Evolutionary conservation across 805 yeast species (phyloP).

Genomic region (Schwanniomyces yamadae): DNA sequence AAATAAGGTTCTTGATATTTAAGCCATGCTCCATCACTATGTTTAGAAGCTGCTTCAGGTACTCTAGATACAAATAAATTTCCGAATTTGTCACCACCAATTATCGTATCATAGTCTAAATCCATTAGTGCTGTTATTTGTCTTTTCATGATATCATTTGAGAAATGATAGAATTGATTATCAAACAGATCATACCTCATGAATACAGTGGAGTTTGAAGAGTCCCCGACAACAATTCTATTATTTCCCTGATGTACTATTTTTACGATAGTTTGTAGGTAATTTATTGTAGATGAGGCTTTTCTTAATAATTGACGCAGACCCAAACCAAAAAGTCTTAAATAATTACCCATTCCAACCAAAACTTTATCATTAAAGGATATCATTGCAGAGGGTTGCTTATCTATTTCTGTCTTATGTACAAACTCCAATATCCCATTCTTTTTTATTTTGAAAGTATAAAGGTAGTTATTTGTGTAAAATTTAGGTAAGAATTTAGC

Average conservation of each 20-base stretch:
- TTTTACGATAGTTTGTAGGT: slow-evolving; percentile 50
- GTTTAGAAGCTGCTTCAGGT: slow-evolving; percentile 46
- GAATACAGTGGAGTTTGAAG: slow-evolving; percentile 61
- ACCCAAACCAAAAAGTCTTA: slow-evolving; percentile 74
- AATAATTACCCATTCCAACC: slow-evolving; percentile 51
- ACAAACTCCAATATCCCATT: slow-evolving; percentile 45
- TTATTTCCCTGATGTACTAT: slow-evolving; percentile 50
- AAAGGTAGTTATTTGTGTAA: slow-evolving; percentile 26
- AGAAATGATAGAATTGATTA: slow-evolving; percentile 59
- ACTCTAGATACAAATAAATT: slow-evolving; percentile 68
- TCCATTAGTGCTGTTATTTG: slow-evolving; percentile 59
- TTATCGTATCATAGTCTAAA: slow-evolving; percentile 72
- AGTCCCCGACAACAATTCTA: slow-evolving; percentile 70
- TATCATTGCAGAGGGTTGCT: slow-evolving; percentile 46
- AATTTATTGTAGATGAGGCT: slow-evolving; percentile 47
- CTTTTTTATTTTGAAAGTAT: slow-evolving; percentile 35
- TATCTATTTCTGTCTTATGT: slow-evolving; percentile 61
- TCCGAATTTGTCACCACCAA: slow-evolving; percentile 89
- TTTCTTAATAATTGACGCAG: slow-evolving; percentile 74
- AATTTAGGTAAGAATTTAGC: slow-evolving; percentile 28
- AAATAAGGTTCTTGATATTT: slow-evolving; percentile 32
- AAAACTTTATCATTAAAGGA: slow-evolving; percentile 58
- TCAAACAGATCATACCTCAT: slow-evolving; percentile 48
- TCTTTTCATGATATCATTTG: slow-evolving; percentile 67
- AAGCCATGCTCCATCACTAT: slow-evolving; percentile 52